phyloP scores from a whole-genome alignment of 352 stramenopile genomes.

The Globisporangium acanthophoron region DNA sequence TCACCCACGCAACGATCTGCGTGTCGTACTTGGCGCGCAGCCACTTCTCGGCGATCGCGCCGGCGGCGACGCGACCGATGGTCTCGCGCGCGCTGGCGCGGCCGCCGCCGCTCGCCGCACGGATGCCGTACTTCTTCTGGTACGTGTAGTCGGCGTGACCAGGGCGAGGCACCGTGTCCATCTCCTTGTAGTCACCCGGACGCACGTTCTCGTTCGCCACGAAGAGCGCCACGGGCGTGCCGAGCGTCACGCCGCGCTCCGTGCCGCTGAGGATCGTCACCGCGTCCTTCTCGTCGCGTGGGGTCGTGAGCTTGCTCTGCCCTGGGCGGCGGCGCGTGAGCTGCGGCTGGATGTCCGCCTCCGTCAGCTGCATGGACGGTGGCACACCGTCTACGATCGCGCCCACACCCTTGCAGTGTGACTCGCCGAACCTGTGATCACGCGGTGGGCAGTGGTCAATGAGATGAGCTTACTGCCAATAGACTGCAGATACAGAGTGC shows the following conservation, averaged over 20 bases:
- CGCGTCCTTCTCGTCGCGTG: conserved; percentile 95
- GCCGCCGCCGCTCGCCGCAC: conserved; percentile 94
- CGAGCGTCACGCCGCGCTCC: conserved; percentile 90
- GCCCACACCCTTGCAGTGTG: conserved; percentile 96
- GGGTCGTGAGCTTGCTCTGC: conserved; percentile 98
- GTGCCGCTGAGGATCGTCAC: conserved; percentile 98
- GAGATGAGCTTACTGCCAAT: not conserved
- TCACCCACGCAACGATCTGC: conserved; percentile 87
- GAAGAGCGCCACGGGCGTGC: conserved; percentile 96
- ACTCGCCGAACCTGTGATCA: conserved; percentile 92
- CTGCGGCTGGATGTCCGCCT: conserved; percentile 96
- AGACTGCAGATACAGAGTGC: not conserved
- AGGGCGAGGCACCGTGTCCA: conserved; percentile 88
- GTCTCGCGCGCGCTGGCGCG: conserved; percentile 96
- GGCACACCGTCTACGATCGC: conserved; percentile 97
- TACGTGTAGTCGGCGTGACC: conserved; percentile 99
- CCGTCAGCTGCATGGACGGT: conserved; percentile 92
- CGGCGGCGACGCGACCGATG: conserved; percentile 96
- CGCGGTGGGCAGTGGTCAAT: not conserved
- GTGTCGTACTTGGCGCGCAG: conserved; percentile 91
- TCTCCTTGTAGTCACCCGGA: conserved; percentile 96
- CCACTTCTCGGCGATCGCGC: conserved; percentile 96
- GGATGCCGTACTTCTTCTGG: conserved; percentile 99
- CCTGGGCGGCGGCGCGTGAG: conserved; percentile 95
- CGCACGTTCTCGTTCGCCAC: conserved; percentile 98